Percentiles rank a stretch among this genome's conserved stretches.
phyloP scores from a whole-genome alignment of 106 monocot genomes.

The Apostasia ramifera region DNA sequence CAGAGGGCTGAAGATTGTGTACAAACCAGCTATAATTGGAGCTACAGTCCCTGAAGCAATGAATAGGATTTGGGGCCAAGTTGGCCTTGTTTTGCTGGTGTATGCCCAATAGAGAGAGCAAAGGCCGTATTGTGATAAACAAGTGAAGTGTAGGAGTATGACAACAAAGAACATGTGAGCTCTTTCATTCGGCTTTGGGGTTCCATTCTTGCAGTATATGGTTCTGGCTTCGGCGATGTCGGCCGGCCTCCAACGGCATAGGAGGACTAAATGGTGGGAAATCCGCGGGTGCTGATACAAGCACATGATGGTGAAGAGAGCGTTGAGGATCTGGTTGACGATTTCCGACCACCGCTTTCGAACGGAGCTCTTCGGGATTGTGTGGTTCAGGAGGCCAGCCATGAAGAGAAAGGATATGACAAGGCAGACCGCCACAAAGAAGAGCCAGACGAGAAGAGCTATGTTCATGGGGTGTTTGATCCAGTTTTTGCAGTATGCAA shows the following conservation, averaged over 20 bases:
- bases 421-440: conserved; percentile 40
- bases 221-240: conserved; percentile 43
- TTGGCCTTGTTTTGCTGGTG: conserved; percentile 17
- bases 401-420: conserved; percentile 51
- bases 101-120: conserved; percentile 38
- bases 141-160: conserved; percentile 32
- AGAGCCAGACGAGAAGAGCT: conserved; percentile 66
- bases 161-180: conserved; percentile 27
- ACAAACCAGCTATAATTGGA: conserved; percentile 24
- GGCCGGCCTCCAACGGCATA: conserved; percentile 34
- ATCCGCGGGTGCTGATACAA: conserved; percentile 71
- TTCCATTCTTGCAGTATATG: conserved; percentile 42
- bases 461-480: conserved; percentile 68
- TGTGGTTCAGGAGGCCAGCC: conserved; percentile 53
- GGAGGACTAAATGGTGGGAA: conserved; percentile 51
- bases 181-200: conserved; percentile 11
- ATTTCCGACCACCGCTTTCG: conserved; percentile 68
- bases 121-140: conserved; percentile 23
- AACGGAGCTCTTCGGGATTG: conserved; percentile 25
- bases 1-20: conserved; percentile 21
- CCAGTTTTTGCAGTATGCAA: conserved; percentile 50
- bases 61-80: conserved; percentile 11
- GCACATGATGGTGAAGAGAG: conserved; percentile 85
- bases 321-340: conserved; percentile 78
- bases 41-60: conserved; percentile 23